phyloP scores from a whole-genome alignment of 2,329 filamentous ascomycete genomes.

The Cordyceps fumosorosea region DNA sequence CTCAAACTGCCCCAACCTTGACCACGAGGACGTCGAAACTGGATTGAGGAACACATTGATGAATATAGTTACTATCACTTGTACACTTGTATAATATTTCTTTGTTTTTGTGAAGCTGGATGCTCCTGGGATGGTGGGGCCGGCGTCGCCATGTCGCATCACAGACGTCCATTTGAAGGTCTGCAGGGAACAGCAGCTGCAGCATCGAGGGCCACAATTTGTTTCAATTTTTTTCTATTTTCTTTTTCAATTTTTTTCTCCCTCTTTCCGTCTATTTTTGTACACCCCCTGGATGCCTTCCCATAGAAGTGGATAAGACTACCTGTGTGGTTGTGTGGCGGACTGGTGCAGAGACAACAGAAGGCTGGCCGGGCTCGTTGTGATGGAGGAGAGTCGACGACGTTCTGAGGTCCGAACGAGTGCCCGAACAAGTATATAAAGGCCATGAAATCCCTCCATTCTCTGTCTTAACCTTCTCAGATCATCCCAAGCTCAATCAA shows the following conservation, averaged over 20 bases:
- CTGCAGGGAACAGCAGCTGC: background rate
- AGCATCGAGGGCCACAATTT: slow-evolving; percentile 6
- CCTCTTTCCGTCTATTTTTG: background rate
- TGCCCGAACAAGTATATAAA: background rate
- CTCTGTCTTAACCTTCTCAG: background rate
- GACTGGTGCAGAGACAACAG: no score
- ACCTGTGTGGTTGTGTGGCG: background rate
- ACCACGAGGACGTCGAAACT: background rate
- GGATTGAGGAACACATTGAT: background rate
- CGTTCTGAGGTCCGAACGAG: background rate
- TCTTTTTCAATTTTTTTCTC: background rate
- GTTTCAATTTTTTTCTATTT: slow-evolving; percentile 1
- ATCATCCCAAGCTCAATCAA: background rate
- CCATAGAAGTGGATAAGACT: background rate
- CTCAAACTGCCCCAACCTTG: background rate
- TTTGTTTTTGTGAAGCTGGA: background rate
- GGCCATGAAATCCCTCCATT: background rate
- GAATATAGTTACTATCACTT: background rate
- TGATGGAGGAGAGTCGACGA: background rate
- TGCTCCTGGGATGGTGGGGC: background rate
- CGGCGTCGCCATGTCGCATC: background rate
- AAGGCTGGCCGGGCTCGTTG: no score
- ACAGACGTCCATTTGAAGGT: background rate
- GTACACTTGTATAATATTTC: background rate
- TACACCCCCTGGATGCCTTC: no score